Evolutionary conservation across 495 filamentous ascomycete genomes (phyloP), one percentile per base, ranked within the genome.

Genomic region (Penicillium roqueforti): DNA sequence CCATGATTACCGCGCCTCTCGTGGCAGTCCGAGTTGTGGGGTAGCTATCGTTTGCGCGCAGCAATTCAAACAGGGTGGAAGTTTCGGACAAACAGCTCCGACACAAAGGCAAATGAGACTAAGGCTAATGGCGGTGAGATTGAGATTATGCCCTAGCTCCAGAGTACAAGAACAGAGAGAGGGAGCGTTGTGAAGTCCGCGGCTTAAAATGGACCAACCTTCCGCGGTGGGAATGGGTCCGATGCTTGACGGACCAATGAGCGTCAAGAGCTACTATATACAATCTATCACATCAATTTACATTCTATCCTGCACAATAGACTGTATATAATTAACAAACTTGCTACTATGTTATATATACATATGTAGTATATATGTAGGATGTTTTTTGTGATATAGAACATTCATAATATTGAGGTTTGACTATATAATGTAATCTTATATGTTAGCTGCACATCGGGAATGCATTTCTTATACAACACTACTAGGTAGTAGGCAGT

Each of bases 1-100:
- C 64, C 70, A 75, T 73, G 16, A 28, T 56, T 52, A 13, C 14
- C 39, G 31, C 20, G 6, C 18, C n/a, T 52, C 5, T n/a, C 19
- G 39, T 51, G n/a, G 14, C 26, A 6, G 19, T 23, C 19, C 19
- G 4, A 37, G 29, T 16, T 44, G 47, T 26, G 23, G 29, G 28
- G 47, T 49, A 37, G 32, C 47, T 38, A 11, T 38, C 47, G 22
- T 37, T 36, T 36, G 47, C 32, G 32, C 32, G 32, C 3, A 16
- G 14, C 32, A 38, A 49, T 28, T 19, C 22, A 18, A 9, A 3
- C 22, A 28, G 47, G 32, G 32, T n/a, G 13, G 20, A 19, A 47
- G 32, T 9, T 19, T 4, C 32, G 26, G 28, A 49, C 8, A n/a
- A 38, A 28, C 20, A 14, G 14, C 20, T 18, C 8, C 25, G 13